Base-by-base conservation (phyloP, 192 early-diverging fungal species). In the Dissophora globulifera region DNA sequence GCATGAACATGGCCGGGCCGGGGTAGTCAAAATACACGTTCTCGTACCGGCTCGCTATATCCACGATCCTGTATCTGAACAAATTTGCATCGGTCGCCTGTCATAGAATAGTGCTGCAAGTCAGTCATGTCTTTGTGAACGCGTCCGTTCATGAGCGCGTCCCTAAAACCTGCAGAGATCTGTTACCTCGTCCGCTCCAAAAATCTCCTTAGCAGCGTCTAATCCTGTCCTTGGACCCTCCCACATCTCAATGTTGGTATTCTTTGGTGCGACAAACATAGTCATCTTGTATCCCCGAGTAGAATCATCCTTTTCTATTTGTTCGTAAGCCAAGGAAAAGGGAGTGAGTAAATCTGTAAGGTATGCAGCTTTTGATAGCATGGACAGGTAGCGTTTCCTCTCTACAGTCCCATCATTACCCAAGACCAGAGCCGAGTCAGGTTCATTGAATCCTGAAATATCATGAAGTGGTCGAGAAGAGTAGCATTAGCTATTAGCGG, bases 211-310 rank as follows among this genome's bases (percentile, higher is more conserved):
- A 0, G 91, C 93, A 7, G 90, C 93, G 16, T 93, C 88, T 1
- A 95, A 49, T 7, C 96, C 96, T 11, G 91, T 90, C 33, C 93
- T 72, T 31, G 95, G 91, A 13, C 96, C 96, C 64, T 98, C 96
- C 96, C 96, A 98, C 52, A 93, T 80, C 74, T 97, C 94, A 32
- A 85, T 83, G 16, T 88, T 71, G 23, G 81, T 83, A 38, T 90
- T 92, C 65, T 88, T 88, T 5, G 93, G 89, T n/a, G 84, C 84
- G 2, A 94, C 92, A 86, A 94, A 98, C 87, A 98, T 85, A 29
- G 86, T 93, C 84, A 90, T 90, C 66, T 89, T 92, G 83, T 92
- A 91, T 12, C 91, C 91, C 51, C 83, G 67, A 27, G 67, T 56
- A n/a, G 69, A 86, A 51, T 81, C 63, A 52, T 84, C 70, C 63